Evolutionary conservation across 495 filamentous ascomycete species (phyloP).

Genomic region (Venustampulla echinocandica): DNA sequence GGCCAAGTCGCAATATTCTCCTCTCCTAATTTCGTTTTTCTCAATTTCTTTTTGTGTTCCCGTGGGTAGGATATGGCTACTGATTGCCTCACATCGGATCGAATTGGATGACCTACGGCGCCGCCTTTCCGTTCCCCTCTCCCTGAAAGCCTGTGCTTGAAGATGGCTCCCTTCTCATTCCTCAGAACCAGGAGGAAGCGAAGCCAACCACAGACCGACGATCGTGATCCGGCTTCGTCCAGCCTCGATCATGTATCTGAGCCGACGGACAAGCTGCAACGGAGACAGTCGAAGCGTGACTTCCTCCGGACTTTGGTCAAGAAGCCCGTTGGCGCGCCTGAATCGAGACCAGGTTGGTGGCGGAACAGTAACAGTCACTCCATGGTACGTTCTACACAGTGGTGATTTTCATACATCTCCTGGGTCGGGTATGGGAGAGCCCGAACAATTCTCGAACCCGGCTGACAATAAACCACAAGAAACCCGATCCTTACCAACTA

Average conservation of each 20-base stretch:
- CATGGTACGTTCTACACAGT: constrained; percentile 15
- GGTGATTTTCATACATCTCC: background rate
- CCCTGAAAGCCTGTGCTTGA: no score
- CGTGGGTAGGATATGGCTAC: no score
- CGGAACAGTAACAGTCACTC: constrained; percentile 19
- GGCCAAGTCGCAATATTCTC: no score
- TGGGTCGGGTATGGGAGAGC: background rate
- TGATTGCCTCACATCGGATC: no score
- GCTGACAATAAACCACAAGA: background rate
- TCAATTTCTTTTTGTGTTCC: no score
- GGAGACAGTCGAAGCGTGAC: constrained; percentile 28
- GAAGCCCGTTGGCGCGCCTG: constrained; percentile 23
- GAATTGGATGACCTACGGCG: no score
- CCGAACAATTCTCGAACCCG: background rate
- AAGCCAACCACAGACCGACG: constrained; percentile 3
- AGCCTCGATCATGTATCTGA: constrained; percentile 9
- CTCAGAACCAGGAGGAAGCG: constrained; percentile 11
- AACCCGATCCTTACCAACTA: background rate
- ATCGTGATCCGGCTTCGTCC: background rate
- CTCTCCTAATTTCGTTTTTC: no score
- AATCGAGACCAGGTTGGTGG: constrained; percentile 20
- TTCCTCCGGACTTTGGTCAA: constrained; percentile 28
- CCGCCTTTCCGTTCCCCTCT: no score
- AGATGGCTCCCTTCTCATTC: constrained; percentile 25
- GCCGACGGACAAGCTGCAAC: constrained; percentile 22